Conservation (phyloP, 176 grass and related monocot species). For the Aegilops bicornis region DNA sequence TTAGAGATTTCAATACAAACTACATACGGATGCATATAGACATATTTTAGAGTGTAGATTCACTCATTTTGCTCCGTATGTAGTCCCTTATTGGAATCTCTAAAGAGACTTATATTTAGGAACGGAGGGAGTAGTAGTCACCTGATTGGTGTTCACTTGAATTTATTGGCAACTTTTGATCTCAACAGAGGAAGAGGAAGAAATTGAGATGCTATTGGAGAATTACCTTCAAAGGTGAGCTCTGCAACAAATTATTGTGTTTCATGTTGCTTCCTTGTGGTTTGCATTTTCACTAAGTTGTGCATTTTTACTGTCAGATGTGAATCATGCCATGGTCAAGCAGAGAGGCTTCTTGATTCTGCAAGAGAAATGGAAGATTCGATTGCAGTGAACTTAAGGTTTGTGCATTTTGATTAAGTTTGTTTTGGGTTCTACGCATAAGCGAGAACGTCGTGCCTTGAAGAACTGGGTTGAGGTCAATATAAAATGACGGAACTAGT, state of each 20-base stretch:
- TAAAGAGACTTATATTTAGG: too few species aligned
- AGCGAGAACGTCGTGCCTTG: not conserved
- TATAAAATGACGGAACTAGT: not conserved
- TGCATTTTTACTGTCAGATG: constrained; percentile 61
- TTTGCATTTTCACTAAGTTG: not conserved
- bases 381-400: constrained; percentile 97
- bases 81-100: too few species aligned
- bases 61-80: too few species aligned
- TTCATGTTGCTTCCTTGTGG: constrained; percentile 20
- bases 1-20: too few species aligned
- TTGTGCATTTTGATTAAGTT: not conserved
- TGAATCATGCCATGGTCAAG: constrained; percentile 98
- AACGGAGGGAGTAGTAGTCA: not conserved
- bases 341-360: constrained; percentile 95
- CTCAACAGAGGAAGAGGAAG: constrained; percentile 96
- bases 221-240: constrained; percentile 96
- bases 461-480: not conserved
- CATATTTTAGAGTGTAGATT: too few species aligned
- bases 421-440: not conserved
- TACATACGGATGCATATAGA: too few species aligned
- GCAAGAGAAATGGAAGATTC: constrained; percentile 99
- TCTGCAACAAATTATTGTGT: constrained; percentile 8
- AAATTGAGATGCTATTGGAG: constrained; percentile 99
- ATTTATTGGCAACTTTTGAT: constrained; percentile 23
- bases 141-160: constrained; percentile 1